A percentile compares a stretch with the other conserved stretches of the same genome.
phyloP scores from a whole-genome alignment of 2,329 filamentous ascomycete species.

The Aureobasidium vineae region DNA sequence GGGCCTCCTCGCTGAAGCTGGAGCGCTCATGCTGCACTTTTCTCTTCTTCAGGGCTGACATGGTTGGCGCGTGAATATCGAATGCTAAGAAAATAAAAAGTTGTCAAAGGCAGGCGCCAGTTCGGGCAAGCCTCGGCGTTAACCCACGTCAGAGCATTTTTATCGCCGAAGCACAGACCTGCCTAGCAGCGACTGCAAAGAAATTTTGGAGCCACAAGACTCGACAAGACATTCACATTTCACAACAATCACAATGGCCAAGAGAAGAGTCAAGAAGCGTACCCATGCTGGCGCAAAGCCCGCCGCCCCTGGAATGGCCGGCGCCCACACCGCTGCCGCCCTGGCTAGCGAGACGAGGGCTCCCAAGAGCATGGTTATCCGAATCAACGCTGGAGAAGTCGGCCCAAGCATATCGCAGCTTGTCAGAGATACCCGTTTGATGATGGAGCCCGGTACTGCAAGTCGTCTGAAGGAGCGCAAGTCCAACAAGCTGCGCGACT shows the following conservation, averaged over 20 bases:
- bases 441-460: slow-evolving; percentile 96
- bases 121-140: not conserved
- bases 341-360: slow-evolving; percentile 60
- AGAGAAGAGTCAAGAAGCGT: slow-evolving; percentile 79
- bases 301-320: slow-evolving; percentile 63
- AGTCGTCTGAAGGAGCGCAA: slow-evolving; percentile 83
- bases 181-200: not conserved
- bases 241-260: slow-evolving; percentile 61
- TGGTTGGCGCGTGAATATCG: slow-evolving; percentile 28
- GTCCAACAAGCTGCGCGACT: slow-evolving; percentile 86
- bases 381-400: slow-evolving; percentile 90
- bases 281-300: slow-evolving; percentile 72
- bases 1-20: slow-evolving; percentile 21
- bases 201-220: slow-evolving; percentile 3
- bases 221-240: not conserved
- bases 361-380: slow-evolving; percentile 98
- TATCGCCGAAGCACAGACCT: slow-evolving; percentile 7
- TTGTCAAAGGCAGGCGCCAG: not conserved
- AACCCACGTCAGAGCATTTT: not conserved
- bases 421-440: slow-evolving; percentile 81
- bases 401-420: slow-evolving; percentile 88
- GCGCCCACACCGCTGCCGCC: slow-evolving; percentile 55
- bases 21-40: slow-evolving; percentile 38
- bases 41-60: slow-evolving; percentile 46
- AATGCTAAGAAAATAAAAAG: not conserved